These are phyloP conservation scores for Alternaria sp. DNA, from an alignment of 2,329 filamentous ascomycete species.

Conservation along the genomic window DNA sequence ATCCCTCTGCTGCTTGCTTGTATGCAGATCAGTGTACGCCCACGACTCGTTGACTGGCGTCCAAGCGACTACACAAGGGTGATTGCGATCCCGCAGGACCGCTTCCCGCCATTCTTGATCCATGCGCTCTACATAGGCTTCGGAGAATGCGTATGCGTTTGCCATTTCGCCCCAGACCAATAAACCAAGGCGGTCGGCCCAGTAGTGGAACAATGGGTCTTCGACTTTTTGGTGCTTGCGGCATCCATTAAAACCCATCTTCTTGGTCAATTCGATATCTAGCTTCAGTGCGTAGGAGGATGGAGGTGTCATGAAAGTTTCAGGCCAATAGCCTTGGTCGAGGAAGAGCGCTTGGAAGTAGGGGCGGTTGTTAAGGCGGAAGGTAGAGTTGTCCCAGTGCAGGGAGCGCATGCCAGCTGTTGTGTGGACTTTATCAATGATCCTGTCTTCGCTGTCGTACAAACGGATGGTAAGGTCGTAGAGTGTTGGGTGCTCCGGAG, in stretches of 20 bases:
- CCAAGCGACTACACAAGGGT: slow-evolving; percentile 71
- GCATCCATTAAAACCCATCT: slow-evolving; percentile 71
- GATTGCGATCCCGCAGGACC: slow-evolving; percentile 70
- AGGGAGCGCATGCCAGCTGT: slow-evolving; percentile 69
- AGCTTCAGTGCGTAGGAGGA: slow-evolving; percentile 55
- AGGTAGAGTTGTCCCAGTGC: slow-evolving; percentile 67
- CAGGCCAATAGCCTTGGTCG: slow-evolving; percentile 71
- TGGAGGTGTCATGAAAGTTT: slow-evolving; percentile 67
- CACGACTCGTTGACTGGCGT: slow-evolving; percentile 72
- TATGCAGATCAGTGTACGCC: slow-evolving; percentile 68
- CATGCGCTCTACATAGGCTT: slow-evolving; percentile 67
- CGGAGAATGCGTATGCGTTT: slow-evolving; percentile 69
- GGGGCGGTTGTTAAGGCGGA: slow-evolving; percentile 66
- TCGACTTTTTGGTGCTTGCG: slow-evolving; percentile 72
- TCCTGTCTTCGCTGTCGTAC: slow-evolving; percentile 47
- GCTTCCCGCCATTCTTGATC: slow-evolving; percentile 71
- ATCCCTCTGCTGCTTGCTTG: slow-evolving; percentile 66
- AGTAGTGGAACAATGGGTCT: slow-evolving; percentile 68
- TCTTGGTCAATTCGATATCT: slow-evolving; percentile 66
- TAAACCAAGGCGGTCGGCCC: slow-evolving; percentile 68
- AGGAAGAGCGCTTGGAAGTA: slow-evolving; percentile 68
- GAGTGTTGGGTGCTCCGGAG: slow-evolving; percentile 64
- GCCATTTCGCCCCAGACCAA: slow-evolving; percentile 72
- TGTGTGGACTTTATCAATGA: slow-evolving; percentile 66
- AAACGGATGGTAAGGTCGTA: slow-evolving; percentile 66